A percentile compares a stretch with the other conserved stretches of the same genome.
These are phyloP conservation scores for Arthrobotrys megalospora DNA, from an alignment of 2,329 filamentous ascomycete genomes.

Conservation along the genomic window DNA sequence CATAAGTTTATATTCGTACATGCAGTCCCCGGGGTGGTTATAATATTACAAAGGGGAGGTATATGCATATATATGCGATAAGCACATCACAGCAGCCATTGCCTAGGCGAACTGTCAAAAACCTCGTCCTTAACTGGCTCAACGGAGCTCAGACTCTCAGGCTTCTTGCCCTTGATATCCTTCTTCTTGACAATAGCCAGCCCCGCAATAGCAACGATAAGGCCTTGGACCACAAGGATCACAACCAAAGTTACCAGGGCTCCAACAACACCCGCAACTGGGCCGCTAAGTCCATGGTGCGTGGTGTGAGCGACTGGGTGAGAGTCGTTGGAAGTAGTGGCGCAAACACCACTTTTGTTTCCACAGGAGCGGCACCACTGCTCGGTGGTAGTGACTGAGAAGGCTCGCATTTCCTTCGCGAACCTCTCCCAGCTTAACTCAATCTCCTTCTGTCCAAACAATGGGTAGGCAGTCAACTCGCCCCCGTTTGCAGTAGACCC, in stretches of 20 bases:
- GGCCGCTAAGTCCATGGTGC: constrained; percentile 38
- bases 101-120: constrained; percentile 17
- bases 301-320: constrained; percentile 15
- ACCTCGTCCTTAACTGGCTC: constrained; percentile 23
- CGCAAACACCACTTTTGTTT: constrained; percentile 38
- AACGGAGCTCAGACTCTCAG: constrained; percentile 37
- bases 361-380: constrained; percentile 54
- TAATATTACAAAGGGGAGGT: not conserved
- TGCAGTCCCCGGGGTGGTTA: not conserved
- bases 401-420: constrained; percentile 58
- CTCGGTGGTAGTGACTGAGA: constrained; percentile 36
- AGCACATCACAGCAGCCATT: constrained; percentile 13
- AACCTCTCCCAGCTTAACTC: constrained; percentile 62
- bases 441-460: constrained; percentile 68
- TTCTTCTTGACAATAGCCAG: constrained; percentile 46
- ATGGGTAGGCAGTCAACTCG: constrained; percentile 70
- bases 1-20: constrained; percentile 5
- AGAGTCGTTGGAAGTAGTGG: constrained; percentile 9
- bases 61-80: constrained; percentile 2
- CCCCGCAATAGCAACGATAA: constrained; percentile 41
- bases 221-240: constrained; percentile 35
- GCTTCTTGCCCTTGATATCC: constrained; percentile 45
- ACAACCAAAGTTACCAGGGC: constrained; percentile 48
- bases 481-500: constrained; percentile 67
- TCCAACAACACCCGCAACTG: constrained; percentile 47